These are phyloP conservation scores for Umbelopsis sp. DNA, from an alignment of 192 early-diverging fungal genomes.

Conservation along the genomic window DNA sequence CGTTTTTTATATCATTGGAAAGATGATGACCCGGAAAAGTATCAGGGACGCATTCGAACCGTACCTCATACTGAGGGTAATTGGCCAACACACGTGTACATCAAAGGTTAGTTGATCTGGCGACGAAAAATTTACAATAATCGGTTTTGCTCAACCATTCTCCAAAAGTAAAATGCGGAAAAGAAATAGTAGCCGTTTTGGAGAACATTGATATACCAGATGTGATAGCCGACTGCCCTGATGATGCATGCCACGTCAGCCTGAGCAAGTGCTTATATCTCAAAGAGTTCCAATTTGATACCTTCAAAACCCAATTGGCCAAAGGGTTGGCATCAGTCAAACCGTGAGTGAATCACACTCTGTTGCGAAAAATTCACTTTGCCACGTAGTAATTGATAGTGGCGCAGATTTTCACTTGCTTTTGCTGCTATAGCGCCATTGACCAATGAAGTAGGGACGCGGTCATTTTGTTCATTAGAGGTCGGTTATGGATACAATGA, in stretches of 20 bases:
- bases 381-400: too few species aligned
- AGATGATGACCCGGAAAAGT: constrained; percentile 15
- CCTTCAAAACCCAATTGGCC: constrained; percentile 37
- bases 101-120: constrained; percentile 30
- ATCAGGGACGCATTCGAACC: constrained; percentile 37
- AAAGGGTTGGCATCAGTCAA: constrained; percentile 25
- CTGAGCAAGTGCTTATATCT: constrained; percentile 47
- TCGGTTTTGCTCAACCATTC: constrained; percentile 4
- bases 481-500: constrained; percentile 47
- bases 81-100: constrained; percentile 51
- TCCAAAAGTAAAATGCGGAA: background rate
- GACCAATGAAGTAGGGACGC: constrained; percentile 48
- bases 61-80: constrained; percentile 44
- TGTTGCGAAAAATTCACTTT: background rate
- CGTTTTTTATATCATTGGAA: too few species aligned
- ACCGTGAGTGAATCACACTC: constrained; percentile 15
- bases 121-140: background rate
- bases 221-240: background rate
- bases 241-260: constrained; percentile 43
- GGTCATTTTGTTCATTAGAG: constrained; percentile 51
- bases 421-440: constrained; percentile 40
- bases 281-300: constrained; percentile 51
- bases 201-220: background rate
- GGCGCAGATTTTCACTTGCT: constrained; percentile 35
- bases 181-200: constrained; percentile 9